These are phyloP conservation scores for Echium plantagineum DNA, from an alignment of 257 asterid species.

Conservation along the genomic window DNA sequence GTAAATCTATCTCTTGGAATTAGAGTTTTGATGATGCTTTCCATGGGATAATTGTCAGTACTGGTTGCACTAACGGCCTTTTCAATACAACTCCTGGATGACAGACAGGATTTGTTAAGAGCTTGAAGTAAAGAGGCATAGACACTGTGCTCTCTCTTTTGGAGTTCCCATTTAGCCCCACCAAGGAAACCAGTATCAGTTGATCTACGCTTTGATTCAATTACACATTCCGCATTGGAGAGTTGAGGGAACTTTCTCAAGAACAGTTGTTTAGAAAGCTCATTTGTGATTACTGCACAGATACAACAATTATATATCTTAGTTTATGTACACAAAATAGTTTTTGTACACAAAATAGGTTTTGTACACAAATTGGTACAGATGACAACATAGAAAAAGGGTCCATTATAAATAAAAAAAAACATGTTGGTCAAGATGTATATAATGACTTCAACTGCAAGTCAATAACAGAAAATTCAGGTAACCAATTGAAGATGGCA, in stretches of 20 bases:
- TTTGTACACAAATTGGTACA: too few species aligned
- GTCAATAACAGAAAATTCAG: not conserved
- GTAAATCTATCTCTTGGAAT: slow-evolving; percentile 38
- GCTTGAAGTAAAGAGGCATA: slow-evolving; percentile 50
- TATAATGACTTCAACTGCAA: not conserved
- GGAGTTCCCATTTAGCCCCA: slow-evolving; percentile 22
- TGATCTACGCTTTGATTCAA: slow-evolving; percentile 14
- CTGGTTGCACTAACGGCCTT: slow-evolving; percentile 67
- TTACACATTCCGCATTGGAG: slow-evolving; percentile 23
- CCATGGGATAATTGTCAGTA: slow-evolving; percentile 60
- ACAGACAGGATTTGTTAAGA: slow-evolving; percentile 30
- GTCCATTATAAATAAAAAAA: not conserved
- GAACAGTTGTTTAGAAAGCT: slow-evolving; percentile 53
- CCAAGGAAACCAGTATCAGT: slow-evolving; percentile 21
- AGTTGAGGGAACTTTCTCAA: slow-evolving; percentile 50
- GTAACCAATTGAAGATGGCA: not conserved
- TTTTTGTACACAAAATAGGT: too few species aligned
- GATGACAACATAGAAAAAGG: not conserved
- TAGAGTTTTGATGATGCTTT: slow-evolving; percentile 55
- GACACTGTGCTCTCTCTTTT: slow-evolving; percentile 39
- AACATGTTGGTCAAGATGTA: not conserved
- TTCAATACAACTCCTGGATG: slow-evolving; percentile 40
- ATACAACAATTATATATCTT: slow-evolving; percentile 1
- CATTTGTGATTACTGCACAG: slow-evolving; percentile 55
- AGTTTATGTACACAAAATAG: too few species aligned